A percentile compares a stretch with the other conserved stretches of the same genome.
phyloP scores from a whole-genome alignment of 495 filamentous ascomycete species.

The Stereocaulon alpinum region DNA sequence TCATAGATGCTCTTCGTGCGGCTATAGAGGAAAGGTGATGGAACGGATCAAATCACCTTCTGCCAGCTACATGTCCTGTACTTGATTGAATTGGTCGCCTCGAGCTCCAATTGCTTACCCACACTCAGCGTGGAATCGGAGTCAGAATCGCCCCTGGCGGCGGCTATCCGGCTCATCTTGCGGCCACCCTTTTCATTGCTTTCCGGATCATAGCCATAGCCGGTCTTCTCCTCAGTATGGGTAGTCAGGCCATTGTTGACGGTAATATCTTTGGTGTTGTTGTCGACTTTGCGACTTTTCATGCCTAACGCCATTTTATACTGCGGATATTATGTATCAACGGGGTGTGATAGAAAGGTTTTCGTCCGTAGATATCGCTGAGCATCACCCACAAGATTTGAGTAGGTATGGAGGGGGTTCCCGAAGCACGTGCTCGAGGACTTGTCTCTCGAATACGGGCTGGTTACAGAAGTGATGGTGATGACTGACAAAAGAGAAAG shows the following conservation, averaged over 20 bases:
- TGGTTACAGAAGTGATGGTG: background rate
- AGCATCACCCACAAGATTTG: conserved; percentile 36
- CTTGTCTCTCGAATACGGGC: conserved; percentile 24
- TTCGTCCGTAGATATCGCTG: conserved; percentile 22
- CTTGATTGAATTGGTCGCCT: conserved; percentile 70
- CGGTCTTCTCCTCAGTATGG: conserved; percentile 4
- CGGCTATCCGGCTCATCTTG: conserved; percentile 20
- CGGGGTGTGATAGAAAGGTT: conserved; percentile 30
- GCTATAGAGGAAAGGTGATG: background rate
- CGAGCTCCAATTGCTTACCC: conserved; percentile 65
- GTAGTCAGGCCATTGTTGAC: conserved; percentile 4
- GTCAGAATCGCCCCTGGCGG: conserved; percentile 17
- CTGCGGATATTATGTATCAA: conserved; percentile 31
- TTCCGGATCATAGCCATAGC: conserved; percentile 14
- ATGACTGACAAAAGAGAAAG: background rate
- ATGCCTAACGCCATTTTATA: conserved; percentile 42
- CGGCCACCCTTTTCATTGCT: conserved; percentile 17
- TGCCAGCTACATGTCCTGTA: conserved; percentile 87
- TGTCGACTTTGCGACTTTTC: conserved; percentile 13
- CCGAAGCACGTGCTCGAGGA: conserved; percentile 22
- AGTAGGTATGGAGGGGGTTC: background rate
- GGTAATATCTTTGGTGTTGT: conserved; percentile 3
- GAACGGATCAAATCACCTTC: conserved; percentile 44
- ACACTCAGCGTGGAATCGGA: conserved; percentile 31
- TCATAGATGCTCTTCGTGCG: background rate